Conservation (phyloP, 208 protist genomes). For the Perkinsela sp. region DNA sequence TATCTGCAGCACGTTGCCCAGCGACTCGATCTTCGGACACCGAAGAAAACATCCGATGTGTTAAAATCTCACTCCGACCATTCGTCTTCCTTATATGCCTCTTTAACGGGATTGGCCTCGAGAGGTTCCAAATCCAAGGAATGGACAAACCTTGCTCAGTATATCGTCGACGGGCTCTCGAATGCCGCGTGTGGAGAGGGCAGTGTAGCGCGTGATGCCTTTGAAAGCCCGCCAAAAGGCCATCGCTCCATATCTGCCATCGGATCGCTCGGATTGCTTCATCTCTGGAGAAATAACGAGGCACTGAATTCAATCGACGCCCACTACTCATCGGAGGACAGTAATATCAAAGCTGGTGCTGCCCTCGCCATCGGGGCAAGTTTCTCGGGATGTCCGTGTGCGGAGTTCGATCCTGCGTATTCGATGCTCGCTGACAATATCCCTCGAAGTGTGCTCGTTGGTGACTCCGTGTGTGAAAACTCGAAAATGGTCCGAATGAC, state of each 20-base stretch:
- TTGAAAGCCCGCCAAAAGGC: slow-evolving; percentile 84
- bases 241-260: slow-evolving; percentile 78
- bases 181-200: slow-evolving; percentile 83
- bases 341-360: slow-evolving; percentile 82
- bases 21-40: slow-evolving; percentile 77
- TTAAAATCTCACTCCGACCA: slow-evolving; percentile 72
- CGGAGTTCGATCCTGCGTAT: slow-evolving; percentile 69
- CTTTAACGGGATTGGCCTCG: too few relatives aligned
- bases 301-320: slow-evolving; percentile 82
- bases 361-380: slow-evolving; percentile 66
- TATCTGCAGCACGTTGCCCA: slow-evolving; percentile 71
- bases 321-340: slow-evolving; percentile 72
- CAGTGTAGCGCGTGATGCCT: slow-evolving; percentile 33
- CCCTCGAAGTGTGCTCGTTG: background rate
- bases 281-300: slow-evolving; percentile 88
- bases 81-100: slow-evolving; percentile 6
- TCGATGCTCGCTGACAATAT: slow-evolving; percentile 64
- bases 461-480: slow-evolving; percentile 10
- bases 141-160: slow-evolving; percentile 68
- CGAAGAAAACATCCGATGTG: slow-evolving; percentile 88
- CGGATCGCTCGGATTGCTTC: slow-evolving; percentile 79
- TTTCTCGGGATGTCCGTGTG: slow-evolving; percentile 50
- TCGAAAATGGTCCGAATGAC: slow-evolving; percentile 37
- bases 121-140: slow-evolving; percentile 9
- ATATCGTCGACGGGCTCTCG: slow-evolving; percentile 81